Evolutionary conservation across 331 rosid genomes (phyloP).

Genomic region (Cucumis variabilis): DNA sequence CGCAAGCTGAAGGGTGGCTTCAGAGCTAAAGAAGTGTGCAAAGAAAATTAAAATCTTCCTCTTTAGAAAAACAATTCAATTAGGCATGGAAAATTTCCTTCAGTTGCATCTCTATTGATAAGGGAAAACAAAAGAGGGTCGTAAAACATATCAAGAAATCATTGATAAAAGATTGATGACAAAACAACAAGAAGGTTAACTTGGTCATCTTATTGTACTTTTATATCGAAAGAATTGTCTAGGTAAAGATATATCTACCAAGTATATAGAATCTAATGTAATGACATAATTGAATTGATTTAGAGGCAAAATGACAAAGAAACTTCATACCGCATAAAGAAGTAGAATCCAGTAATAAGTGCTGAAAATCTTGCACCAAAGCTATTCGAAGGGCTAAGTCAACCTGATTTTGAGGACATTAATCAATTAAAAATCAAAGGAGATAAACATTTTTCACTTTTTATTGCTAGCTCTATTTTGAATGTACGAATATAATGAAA

Average conservation of each 20-base stretch:
- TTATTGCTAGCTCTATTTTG: background rate
- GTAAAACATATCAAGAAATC: background rate
- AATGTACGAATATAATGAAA: background rate
- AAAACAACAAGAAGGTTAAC: background rate
- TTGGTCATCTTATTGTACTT: background rate
- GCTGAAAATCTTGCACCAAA: conserved; percentile 70
- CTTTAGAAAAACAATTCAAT: background rate
- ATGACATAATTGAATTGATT: background rate
- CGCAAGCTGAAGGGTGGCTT: conserved; percentile 63
- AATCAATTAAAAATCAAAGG: background rate
- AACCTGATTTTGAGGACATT: conserved; percentile 44
- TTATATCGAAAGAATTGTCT: too few relatives aligned
- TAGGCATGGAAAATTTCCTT: background rate
- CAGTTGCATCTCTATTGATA: background rate
- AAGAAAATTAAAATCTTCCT: background rate
- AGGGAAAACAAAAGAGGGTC: background rate
- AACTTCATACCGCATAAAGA: conserved; percentile 77
- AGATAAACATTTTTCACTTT: background rate
- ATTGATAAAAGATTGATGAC: background rate
- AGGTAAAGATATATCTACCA: too few relatives aligned
- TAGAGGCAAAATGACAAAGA: background rate
- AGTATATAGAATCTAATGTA: background rate
- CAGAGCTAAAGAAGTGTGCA: background rate
- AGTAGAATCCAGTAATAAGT: conserved; percentile 82
- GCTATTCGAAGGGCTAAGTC: conserved; percentile 49